phyloP scores from a whole-genome alignment of 2,329 filamentous ascomycete genomes.

The Botrytis squamosa region DNA sequence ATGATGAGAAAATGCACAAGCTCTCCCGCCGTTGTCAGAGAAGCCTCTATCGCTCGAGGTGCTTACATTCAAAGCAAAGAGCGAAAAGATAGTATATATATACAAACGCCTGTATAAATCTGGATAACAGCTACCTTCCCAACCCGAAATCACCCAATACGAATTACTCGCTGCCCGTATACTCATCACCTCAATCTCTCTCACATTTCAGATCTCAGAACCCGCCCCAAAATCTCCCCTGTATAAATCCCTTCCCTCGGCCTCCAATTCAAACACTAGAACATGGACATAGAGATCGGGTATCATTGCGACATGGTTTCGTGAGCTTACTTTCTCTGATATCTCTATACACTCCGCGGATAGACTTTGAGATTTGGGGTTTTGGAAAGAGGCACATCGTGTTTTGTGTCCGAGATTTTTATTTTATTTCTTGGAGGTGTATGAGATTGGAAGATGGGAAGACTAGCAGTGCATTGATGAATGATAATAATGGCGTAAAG shows the following conservation, averaged over 20 bases:
- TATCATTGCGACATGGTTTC: too few relatives aligned
- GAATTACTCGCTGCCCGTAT: too few relatives aligned
- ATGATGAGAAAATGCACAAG: neutral
- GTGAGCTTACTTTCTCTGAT: too few relatives aligned
- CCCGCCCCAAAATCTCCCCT: too few relatives aligned
- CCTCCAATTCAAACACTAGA: neutral
- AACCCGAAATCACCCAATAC: too few relatives aligned
- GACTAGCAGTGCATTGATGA: too few relatives aligned
- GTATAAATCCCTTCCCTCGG: neutral
- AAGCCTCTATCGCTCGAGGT: too few relatives aligned
- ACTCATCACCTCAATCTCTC: too few relatives aligned
- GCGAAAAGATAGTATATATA: too few relatives aligned
- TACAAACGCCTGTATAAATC: too few relatives aligned
- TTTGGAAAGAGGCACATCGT: too few relatives aligned
- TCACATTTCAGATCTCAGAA: neutral
- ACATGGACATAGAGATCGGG: neutral
- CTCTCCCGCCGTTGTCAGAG: accelerated
- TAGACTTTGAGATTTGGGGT: neutral
- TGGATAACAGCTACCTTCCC: neutral
- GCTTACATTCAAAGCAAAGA: neutral
- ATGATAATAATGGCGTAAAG: neutral
- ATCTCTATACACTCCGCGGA: neutral
- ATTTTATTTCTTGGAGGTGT: neutral
- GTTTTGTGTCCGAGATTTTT: too few relatives aligned
- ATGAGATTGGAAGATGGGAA: neutral